phyloP scores from a whole-genome alignment of 805 yeast genomes.

The Nematodospora valgi region DNA sequence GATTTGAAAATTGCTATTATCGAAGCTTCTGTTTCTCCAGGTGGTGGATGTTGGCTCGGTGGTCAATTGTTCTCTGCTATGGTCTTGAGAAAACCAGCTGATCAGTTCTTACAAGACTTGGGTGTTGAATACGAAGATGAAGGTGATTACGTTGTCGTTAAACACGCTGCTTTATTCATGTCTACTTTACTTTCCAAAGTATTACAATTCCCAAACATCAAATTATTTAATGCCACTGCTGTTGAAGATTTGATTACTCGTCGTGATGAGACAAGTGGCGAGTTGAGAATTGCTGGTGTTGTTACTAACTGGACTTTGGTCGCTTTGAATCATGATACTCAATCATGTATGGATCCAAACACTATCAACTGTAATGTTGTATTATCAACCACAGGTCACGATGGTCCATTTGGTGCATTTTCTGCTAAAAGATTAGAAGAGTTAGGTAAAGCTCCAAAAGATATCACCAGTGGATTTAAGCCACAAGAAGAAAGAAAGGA shows the following conservation, averaged over 20 bases:
- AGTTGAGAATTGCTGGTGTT: slow-evolving; percentile 69
- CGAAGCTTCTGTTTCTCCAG: slow-evolving; percentile 73
- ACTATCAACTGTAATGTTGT: slow-evolving; percentile 65
- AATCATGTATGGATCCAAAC: slow-evolving; percentile 81
- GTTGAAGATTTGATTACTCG: slow-evolving; percentile 79
- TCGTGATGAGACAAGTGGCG: slow-evolving; percentile 51
- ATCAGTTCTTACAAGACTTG: slow-evolving; percentile 59
- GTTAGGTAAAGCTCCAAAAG: slow-evolving; percentile 39
- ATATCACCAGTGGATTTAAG: too few relatives aligned
- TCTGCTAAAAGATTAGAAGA: slow-evolving; percentile 59
- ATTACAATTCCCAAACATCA: slow-evolving; percentile 67
- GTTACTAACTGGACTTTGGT: slow-evolving; percentile 84
- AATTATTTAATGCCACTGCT: slow-evolving; percentile 75
- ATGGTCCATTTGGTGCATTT: slow-evolving; percentile 82
- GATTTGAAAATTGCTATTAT: slow-evolving; percentile 70
- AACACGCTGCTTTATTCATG: slow-evolving; percentile 76
- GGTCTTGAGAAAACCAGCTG: slow-evolving; percentile 80
- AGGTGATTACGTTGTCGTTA: slow-evolving; percentile 76
- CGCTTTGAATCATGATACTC: slow-evolving; percentile 69
- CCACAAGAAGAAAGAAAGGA: slow-evolving; percentile 8
- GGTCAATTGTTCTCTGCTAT: slow-evolving; percentile 76
- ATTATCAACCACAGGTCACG: slow-evolving; percentile 75
- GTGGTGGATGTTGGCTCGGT: slow-evolving; percentile 79
- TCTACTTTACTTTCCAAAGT: slow-evolving; percentile 69
- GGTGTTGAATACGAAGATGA: slow-evolving; percentile 71